Percentiles rank a stretch among this genome's conserved stretches.
Conservation (phyloP, 73 alveolate genomes). For the Uronychia setigera region DNA sequence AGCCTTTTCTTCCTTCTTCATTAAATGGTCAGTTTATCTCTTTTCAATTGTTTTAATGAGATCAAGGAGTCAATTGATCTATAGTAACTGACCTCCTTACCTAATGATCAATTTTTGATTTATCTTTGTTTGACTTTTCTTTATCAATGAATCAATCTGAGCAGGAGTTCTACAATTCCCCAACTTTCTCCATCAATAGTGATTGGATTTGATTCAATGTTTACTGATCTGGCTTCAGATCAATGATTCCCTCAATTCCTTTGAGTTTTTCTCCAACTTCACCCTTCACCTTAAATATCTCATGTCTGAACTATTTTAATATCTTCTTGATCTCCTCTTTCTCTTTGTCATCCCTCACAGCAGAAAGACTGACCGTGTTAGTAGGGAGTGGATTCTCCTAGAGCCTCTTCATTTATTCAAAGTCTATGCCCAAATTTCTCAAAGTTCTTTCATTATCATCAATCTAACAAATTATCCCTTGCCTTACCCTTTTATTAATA, state of each 20-base stretch:
- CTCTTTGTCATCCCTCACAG: not conserved
- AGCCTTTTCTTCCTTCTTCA: not conserved
- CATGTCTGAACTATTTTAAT: not conserved
- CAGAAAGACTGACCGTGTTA: not conserved
- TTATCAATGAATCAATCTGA: not conserved
- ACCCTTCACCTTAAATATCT: not conserved
- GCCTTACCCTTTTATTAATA: not conserved
- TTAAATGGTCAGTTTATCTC: not conserved
- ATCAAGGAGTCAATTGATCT: not conserved
- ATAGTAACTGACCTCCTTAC: not conserved
- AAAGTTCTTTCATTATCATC: not conserved
- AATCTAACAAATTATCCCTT: not conserved
- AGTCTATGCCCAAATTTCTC: not conserved
- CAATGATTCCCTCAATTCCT: not conserved
- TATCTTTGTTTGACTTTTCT: not conserved
- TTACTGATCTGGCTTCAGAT: not conserved
- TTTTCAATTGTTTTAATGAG: not conserved
- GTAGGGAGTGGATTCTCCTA: not conserved
- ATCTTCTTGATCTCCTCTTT: not conserved
- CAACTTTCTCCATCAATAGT: not conserved
- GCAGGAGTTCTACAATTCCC: not conserved
- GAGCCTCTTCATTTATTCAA: not conserved
- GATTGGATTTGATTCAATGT: not conserved
- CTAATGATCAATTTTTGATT: not conserved
- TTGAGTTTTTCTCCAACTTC: not conserved